Evolutionary conservation across 164 flowering plant genomes (phyloP), one percentile per base, ranked within the genome.

Genomic region (Annona cherimola): DNA sequence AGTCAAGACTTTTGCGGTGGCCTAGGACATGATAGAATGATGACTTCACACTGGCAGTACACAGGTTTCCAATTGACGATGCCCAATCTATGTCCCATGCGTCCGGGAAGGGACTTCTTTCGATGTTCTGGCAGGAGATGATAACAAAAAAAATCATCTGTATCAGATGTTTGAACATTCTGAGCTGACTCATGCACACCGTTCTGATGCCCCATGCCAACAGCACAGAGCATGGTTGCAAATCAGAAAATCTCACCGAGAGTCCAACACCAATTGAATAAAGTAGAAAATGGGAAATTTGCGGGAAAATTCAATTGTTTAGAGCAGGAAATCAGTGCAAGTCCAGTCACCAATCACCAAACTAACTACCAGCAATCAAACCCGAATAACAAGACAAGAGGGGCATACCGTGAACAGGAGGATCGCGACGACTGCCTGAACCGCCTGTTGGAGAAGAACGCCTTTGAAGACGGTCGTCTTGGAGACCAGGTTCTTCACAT

Each of bases 401-500:
- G 41, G 45, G 80, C 92, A 4, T 79, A 94, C 99, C 63, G 89
- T 79, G 77, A 91, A 94, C 68, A 92, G 76, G 74, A 91, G n/a
- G 64, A 85, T 87, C 0, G 98, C 96, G 9, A 91, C 94, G 1
- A 81, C 46, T 43, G 97, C 98, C 75, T 92, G 99, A 79, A 95
- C 54, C 1, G 75, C 42, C 78, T 95, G 99, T 66, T 92, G 99
- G 4, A 91, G 86, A 79, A 95, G 84, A 80, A 95, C 99, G 12
- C 94, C 97, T 78, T 85, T 92, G 42, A 92, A 86, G 20, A 92
- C 99, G 26, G 86, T 76, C 1, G 74, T 71, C 68, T 91, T 93
- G 0, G 96, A 80, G 39, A 91, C 97, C 85, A 92, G 79, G 78
- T 95, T 95, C 85, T 93, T 95, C 68, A 85, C 84, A 64, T 90